Evolutionary conservation across 768 basidiomycete species (phyloP), one percentile per base, ranked within the genome.

Genomic region (Brasilioporus rufonigricans): DNA sequence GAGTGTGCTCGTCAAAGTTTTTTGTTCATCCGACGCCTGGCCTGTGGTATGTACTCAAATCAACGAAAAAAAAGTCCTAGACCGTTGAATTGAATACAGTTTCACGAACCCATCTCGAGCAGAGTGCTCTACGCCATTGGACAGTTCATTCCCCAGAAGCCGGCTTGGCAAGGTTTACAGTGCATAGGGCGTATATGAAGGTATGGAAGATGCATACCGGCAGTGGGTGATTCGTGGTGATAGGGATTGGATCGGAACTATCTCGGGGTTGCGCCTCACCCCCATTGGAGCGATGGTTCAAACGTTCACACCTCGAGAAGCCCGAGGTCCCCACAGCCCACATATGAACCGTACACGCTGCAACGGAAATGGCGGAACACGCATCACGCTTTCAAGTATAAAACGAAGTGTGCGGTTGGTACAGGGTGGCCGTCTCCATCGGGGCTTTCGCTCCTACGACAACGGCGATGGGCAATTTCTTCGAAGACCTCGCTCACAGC

Each of bases 401-500:
- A 44, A 44, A 31, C 27, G 16, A 19, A n/a, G 33, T 1, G 16
- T 14, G 23, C 18, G 3, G 10, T 18, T 6, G 3, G 10, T 5
- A 47, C 13, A 19, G 19, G 16, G 27, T n/a, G 16, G 14, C 33
- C 23, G 39, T 7, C 32, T 29, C 27, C 16, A 23, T 26, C 41
- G 8, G 23, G n/a, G 14, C 44, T 18, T 32, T 11, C 45, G 14
- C 11, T 9, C 32, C 14, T 2, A 10, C 9, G 16, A 16, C 19
- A 19, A 26, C 47, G 16, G 19, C 8, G 32, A 68, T 68, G 67
- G 69, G 67, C 36, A 64, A 63, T 41, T 69, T 71, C 44, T 60
- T 68, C 23, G 69, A 71, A 55, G 69, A 68, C 57, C 59, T 68
- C 14, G 55, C 44, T 5, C 64, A 71, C 29, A n/a, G 45, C 3